A percentile compares a stretch with the other conserved stretches of the same genome.
Conservation (phyloP, 192 early-diverging fungal genomes). For the Glomus cerebriforme region DNA sequence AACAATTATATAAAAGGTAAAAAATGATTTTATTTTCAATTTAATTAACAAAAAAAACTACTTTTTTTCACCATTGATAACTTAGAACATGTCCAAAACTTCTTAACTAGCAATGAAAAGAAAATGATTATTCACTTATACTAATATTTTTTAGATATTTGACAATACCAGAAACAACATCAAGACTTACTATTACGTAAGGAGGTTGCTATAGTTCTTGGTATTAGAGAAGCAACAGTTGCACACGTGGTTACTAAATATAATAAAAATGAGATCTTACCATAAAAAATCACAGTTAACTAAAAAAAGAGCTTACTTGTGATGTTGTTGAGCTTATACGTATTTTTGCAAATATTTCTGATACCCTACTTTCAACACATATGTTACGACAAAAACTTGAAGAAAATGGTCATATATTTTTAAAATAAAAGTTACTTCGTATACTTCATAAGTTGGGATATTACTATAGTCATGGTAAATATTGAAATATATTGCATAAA, state of each 20-base stretch:
- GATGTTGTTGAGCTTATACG: background rate
- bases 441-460: constrained; percentile 14
- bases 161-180: background rate
- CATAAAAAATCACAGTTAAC: too few species aligned
- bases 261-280: background rate
- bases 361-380: constrained; percentile 4
- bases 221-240: constrained; percentile 12
- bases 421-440: constrained; percentile 10
- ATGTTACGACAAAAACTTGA: constrained; percentile 5
- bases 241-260: background rate
- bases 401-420: constrained; percentile 16
- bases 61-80: too few species aligned
- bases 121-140: too few species aligned
- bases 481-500: constrained; percentile 11
- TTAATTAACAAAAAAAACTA: too few species aligned
- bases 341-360: constrained; percentile 17
- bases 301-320: too few species aligned
- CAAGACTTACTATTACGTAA: background rate
- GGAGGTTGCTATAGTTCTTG: constrained; percentile 11
- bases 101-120: too few species aligned
- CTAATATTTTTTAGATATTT: too few species aligned
- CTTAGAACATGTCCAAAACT: too few species aligned
- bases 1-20: too few species aligned
- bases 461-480: constrained; percentile 12
- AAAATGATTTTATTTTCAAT: too few species aligned